Evolutionary conservation across 495 filamentous ascomycete species (phyloP), one percentile per base, ranked within the genome.

Genomic region (Podospora tetraspora): DNA sequence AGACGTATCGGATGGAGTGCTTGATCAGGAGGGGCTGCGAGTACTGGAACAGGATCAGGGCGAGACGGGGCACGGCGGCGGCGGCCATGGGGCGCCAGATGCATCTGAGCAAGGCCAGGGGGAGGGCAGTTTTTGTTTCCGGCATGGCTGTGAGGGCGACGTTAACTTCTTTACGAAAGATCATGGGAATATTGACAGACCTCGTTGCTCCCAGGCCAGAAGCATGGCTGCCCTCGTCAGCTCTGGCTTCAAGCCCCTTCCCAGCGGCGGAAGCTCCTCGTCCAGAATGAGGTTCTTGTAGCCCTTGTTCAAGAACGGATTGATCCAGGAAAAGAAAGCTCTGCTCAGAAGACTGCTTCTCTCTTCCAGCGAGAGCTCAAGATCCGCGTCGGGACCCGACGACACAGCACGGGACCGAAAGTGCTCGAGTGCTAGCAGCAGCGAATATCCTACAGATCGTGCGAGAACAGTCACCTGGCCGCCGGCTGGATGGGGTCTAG

Each of bases 311-410:
- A 92, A 85, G 27, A 90, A 69, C 1, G 80, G 79, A 67, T 87
- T 87, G 61, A 90, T 78, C 89, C 89, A 92, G 76, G 75, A 84
- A 70, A 91, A 90, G 12, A 90, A 78, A 0, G 74, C 73, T 63
- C 77, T 76, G 30, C 72, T 64, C 3, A 82, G 61, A 7, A 78
- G 71, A 59, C 80, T 82, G 57, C 80, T 82, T 21, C 81, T 78
- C 10, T 88, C 83, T 61, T 82, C 83, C 0, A 81, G 82, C 1
- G 83, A 61, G 7, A 16, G 25, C 11, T 37, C 10, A 16, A 24
- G 10, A 12, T 29, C 59, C 56, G 25, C 10, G 43, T 16, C 29
- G 13, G 3, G 52, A 7, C 16, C 13, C 19, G 0, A 12, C 24
- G 1, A 2, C 19, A 52, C 43, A n/a, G 16, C 43, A 52, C 9